Conservation (phyloP, 495 filamentous ascomycete species). For the Podospora bellae-mahoneyi region DNA sequence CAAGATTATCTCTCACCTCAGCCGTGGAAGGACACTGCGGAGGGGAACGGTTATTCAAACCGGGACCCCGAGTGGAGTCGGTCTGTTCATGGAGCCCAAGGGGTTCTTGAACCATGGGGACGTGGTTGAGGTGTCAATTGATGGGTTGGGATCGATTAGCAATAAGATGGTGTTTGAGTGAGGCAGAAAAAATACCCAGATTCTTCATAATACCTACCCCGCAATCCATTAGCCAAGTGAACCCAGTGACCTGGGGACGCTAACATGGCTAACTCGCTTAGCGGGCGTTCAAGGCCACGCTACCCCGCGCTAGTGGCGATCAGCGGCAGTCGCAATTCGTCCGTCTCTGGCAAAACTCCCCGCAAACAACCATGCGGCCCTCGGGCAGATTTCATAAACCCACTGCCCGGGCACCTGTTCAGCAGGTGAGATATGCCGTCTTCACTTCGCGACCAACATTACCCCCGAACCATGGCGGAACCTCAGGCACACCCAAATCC, state of each 20-base stretch:
- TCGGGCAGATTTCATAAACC: background rate
- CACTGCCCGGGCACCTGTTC: background rate
- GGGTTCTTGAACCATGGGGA: slow-evolving; percentile 57
- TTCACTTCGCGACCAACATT: background rate
- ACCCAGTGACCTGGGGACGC: background rate
- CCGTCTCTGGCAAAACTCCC: background rate
- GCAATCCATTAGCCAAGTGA: background rate
- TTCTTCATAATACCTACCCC: background rate
- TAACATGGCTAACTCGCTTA: background rate
- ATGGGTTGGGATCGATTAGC: slow-evolving; percentile 27
- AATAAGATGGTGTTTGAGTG: slow-evolving; percentile 39
- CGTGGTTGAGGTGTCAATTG: slow-evolving; percentile 56
- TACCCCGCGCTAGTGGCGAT: background rate
- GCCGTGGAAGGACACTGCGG: slow-evolving; percentile 39
- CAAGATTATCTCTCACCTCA: slow-evolving; percentile 5
- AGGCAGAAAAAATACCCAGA: background rate
- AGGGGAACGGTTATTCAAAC: slow-evolving; percentile 39
- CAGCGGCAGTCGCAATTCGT: background rate
- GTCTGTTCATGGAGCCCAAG: slow-evolving; percentile 53
- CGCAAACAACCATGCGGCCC: too few species aligned
- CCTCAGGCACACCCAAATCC: background rate
- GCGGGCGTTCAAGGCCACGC: too few species aligned
- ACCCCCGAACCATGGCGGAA: background rate
- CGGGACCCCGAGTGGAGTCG: slow-evolving; percentile 42
- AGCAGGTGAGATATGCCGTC: background rate